These are phyloP conservation scores for Aphanomyces astaci DNA, from an alignment of 352 stramenopile species.

Conservation along the genomic window DNA sequence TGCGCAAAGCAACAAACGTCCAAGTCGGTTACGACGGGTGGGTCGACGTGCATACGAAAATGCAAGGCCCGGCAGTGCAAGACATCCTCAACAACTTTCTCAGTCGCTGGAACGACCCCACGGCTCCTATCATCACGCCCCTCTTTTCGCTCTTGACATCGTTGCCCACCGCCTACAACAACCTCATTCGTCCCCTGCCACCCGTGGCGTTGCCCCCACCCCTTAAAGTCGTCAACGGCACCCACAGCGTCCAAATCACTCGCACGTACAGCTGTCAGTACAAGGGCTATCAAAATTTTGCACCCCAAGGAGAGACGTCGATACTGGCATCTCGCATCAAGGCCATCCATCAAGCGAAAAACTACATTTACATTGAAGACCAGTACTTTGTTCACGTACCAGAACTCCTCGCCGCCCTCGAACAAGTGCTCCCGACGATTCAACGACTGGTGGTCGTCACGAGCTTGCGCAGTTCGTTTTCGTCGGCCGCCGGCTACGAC, in stretches of 20 bases:
- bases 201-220: neutral
- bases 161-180: neutral
- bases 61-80: slow-evolving; percentile 36
- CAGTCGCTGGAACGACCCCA: slow-evolving; percentile 48
- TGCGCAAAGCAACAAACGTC: slow-evolving; percentile 35
- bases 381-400: slow-evolving; percentile 65
- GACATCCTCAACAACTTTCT: slow-evolving; percentile 64
- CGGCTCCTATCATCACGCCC: slow-evolving; percentile 2
- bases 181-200: neutral
- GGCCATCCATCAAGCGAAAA: slow-evolving; percentile 44
- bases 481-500: slow-evolving; percentile 41
- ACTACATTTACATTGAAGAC: slow-evolving; percentile 63
- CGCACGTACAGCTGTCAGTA: slow-evolving; percentile 44
- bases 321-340: slow-evolving; percentile 48
- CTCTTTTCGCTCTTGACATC: neutral
- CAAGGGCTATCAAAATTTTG: slow-evolving; percentile 39
- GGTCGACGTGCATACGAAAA: slow-evolving; percentile 46
- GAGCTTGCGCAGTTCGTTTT: slow-evolving; percentile 29
- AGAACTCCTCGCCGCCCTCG: slow-evolving; percentile 43
- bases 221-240: neutral
- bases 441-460: slow-evolving; percentile 50
- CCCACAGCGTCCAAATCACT: slow-evolving; percentile 2
- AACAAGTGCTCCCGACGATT: slow-evolving; percentile 35
- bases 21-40: slow-evolving; percentile 39
- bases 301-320: slow-evolving; percentile 44